These are phyloP conservation scores for Skeletonema grethae DNA, from an alignment of 108 stramenopile species.

Conservation along the genomic window DNA sequence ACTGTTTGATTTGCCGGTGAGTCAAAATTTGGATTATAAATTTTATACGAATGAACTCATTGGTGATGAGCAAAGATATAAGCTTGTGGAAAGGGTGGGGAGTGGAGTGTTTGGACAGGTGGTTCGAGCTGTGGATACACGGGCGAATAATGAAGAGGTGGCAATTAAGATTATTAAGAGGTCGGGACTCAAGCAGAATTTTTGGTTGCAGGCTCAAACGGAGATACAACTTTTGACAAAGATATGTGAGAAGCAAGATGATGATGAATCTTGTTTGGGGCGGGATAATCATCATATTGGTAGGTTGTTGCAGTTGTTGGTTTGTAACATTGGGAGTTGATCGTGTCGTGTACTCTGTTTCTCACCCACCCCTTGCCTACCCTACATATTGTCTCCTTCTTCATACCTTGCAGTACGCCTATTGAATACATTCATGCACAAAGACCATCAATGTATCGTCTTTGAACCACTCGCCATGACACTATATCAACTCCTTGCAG, in stretches of 20 bases:
- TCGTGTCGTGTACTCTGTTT: neutral
- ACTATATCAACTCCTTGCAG: slow-evolving; percentile 95
- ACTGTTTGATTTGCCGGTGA: no score
- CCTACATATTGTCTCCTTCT: no score
- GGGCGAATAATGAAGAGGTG: slow-evolving; percentile 80
- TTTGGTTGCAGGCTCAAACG: slow-evolving; percentile 96
- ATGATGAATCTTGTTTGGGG: slow-evolving; percentile 58
- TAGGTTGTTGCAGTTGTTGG: slow-evolving; percentile 28
- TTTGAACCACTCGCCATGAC: slow-evolving; percentile 98
- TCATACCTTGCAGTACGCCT: slow-evolving; percentile 72
- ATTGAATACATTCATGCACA: slow-evolving; percentile 88
- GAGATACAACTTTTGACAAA: slow-evolving; percentile 91
- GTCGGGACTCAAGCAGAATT: slow-evolving; percentile 72
- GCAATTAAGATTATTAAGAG: slow-evolving; percentile 99
- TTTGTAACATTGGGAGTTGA: neutral
- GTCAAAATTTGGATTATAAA: slow-evolving; percentile 94
- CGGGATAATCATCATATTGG: slow-evolving; percentile 75
- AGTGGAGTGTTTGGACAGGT: slow-evolving; percentile 98
- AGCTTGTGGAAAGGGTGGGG: slow-evolving; percentile 92
- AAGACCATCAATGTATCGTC: slow-evolving; percentile 94
- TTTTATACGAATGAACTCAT: slow-evolving; percentile 82
- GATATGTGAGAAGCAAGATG: slow-evolving; percentile 67
- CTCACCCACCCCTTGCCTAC: neutral
- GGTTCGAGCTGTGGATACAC: slow-evolving; percentile 83
- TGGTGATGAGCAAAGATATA: slow-evolving; percentile 83